These are phyloP conservation scores for Vigna reflexopilosa DNA, from an alignment of 306 rosid species.

Conservation along the genomic window DNA sequence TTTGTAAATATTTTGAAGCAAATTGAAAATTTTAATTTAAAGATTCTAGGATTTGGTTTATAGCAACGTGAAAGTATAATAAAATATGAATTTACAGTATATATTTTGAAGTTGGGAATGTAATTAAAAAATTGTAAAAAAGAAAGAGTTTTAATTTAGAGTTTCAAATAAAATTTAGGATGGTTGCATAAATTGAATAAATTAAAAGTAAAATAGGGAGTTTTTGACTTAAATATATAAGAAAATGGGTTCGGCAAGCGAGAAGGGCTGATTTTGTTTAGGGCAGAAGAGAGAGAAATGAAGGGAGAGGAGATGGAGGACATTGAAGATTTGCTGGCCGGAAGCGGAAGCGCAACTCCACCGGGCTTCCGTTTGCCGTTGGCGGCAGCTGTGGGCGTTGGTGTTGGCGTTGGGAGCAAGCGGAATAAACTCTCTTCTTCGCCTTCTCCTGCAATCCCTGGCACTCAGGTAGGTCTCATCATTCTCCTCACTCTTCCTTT, in stretches of 20 bases:
- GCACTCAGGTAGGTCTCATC: conserved; percentile 73
- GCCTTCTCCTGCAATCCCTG: conserved; percentile 61
- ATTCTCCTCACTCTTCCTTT: neutral
- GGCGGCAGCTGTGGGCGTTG: conserved; percentile 51
- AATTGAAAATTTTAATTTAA: no score
- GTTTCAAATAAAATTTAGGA: no score
- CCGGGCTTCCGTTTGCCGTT: conserved; percentile 83
- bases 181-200: no score
- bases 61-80: no score
- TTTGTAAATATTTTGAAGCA: no score
- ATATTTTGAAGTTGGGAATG: no score
- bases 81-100: no score
- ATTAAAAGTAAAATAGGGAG: neutral
- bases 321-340: conserved; percentile 78
- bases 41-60: no score
- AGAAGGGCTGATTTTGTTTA: neutral
- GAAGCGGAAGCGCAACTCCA: conserved; percentile 59
- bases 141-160: no score
- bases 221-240: no score
- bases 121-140: no score
- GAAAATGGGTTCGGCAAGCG: neutral
- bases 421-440: conserved; percentile 39
- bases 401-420: conserved; percentile 48
- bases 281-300: neutral
- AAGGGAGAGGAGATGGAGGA: conserved; percentile 65